Base-by-base conservation (phyloP, 2,329 filamentous ascomycete species). In the Aspergillus sp. region DNA sequence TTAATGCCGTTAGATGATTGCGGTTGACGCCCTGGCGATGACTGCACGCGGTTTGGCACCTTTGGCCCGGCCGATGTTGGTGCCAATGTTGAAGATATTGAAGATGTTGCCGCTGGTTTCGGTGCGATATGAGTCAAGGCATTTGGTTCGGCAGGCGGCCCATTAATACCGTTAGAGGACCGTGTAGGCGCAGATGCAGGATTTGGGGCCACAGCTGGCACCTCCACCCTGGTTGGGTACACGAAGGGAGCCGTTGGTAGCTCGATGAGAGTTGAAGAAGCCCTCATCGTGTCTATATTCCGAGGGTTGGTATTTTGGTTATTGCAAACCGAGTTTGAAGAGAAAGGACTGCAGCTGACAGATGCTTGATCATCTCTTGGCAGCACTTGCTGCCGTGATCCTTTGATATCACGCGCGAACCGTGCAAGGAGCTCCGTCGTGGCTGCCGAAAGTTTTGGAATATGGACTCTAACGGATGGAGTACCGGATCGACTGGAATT, bases 361-460 rank as follows among this genome's bases (percentile, higher is more conserved):
- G 55, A 51, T 13, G 48, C 58, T 47, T 36, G 56, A 60, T 53
- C 57, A 61, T 63, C 56, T 53, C 53, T 56, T 32, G 50, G 55
- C 53, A 47, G 48, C 41, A 56, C 36, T n/a, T 60, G 41, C 47
- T 61, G 53, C 51, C 55, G 54, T 20, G 55, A 51, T 47, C 61
- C 55, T 55, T 57, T 60, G 45, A 62, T 57, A 60, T 61, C 60
- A 48, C 63, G 61, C 42, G 60, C 61, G 32, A 68, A 48, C 53
- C 65, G 64, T 39, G 67, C 63, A 48, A 66, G 61, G 49, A 68
- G 64, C 55, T 64, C 67, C 32, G 65, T 64, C 44, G 67, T 68
- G 42, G 67, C 59, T 9, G 67, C 57, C 17, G 66, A 68, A 17
- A 68, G 60, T 34, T 64, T 64, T 26, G 67, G 66, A 20, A 68